These are phyloP conservation scores for Barbatosphaeria neglecta DNA, from an alignment of 495 filamentous ascomycete genomes.

Conservation along the genomic window DNA sequence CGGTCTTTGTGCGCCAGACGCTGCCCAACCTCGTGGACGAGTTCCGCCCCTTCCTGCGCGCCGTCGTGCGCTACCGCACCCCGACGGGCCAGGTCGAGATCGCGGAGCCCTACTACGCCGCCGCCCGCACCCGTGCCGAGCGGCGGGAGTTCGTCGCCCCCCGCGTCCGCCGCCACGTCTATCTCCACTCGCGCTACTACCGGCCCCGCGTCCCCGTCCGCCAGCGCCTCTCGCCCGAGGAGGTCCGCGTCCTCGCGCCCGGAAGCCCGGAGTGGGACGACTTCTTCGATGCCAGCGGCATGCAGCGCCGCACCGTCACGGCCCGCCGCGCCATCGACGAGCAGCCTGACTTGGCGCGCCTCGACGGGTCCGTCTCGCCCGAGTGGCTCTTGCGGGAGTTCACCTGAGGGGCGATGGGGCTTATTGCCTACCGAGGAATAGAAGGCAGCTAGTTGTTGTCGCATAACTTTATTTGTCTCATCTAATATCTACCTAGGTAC, in stretches of 20 bases:
- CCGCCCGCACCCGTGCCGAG: not conserved
- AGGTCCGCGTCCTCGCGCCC: not conserved
- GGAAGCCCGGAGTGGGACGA: not conserved
- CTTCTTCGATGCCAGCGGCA: not conserved
- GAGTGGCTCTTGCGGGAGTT: not conserved
- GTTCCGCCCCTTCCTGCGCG: conserved; percentile 38
- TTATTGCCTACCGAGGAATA: not conserved
- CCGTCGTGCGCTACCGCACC: conserved; percentile 19
- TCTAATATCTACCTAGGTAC: no score
- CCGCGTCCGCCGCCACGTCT: not conserved
- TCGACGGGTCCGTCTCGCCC: not conserved
- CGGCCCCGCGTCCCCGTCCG: not conserved
- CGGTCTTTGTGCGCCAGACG: conserved; percentile 7
- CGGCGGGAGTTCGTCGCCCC: not conserved
- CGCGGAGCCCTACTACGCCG: not conserved
- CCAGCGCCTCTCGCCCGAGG: not conserved
- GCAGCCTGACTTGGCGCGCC: not conserved
- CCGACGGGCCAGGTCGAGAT: conserved; percentile 10
- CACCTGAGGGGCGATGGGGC: not conserved
- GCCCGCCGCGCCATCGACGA: not conserved
- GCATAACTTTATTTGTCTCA: not conserved
- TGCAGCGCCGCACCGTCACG: not conserved
- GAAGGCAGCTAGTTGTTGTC: not conserved
- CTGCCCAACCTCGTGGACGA: conserved; percentile 35
- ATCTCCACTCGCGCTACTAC: no score